phyloP scores from a whole-genome alignment of 352 stramenopile species.

The Thalassiosira exigua region DNA sequence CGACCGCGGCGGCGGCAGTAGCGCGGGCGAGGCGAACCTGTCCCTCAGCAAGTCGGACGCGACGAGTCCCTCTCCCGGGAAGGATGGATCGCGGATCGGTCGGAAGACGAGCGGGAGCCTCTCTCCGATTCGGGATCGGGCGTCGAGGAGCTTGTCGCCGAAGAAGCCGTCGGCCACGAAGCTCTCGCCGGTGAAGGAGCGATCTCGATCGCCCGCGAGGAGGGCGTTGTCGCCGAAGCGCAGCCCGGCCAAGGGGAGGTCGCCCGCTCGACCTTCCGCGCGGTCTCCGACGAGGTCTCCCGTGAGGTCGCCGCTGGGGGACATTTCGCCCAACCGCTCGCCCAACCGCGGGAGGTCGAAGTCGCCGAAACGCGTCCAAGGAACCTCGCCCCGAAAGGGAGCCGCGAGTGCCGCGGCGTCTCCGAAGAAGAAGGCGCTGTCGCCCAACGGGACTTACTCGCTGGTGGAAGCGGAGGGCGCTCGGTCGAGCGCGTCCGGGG shows the following conservation, averaged over 20 bases:
- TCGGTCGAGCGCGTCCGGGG: background rate
- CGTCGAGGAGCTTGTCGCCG: constrained; percentile 22
- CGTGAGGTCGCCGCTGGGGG: constrained; percentile 28
- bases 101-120: constrained; percentile 25
- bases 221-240: constrained; percentile 24
- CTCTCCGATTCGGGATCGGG: constrained; percentile 20
- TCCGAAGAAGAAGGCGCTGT: constrained; percentile 32
- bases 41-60: background rate
- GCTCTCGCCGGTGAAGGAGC: background rate
- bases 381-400: constrained; percentile 16
- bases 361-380: background rate
- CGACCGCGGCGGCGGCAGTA: background rate
- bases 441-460: constrained; percentile 50
- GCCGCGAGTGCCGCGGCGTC: background rate
- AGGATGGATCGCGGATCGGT: constrained; percentile 5
- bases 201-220: constrained; percentile 5
- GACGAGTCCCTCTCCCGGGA: too few species aligned
- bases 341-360: constrained; percentile 10
- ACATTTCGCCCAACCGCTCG: constrained; percentile 47
- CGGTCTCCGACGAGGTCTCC: constrained; percentile 19
- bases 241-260: constrained; percentile 26
- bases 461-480: constrained; percentile 47
- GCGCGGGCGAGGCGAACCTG: too few species aligned
- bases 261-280: too few species aligned
- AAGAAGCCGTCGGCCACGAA: constrained; percentile 13